These are phyloP conservation scores for Solanum hybrid DNA, from an alignment of 305 asterid species.

Conservation along the genomic window DNA sequence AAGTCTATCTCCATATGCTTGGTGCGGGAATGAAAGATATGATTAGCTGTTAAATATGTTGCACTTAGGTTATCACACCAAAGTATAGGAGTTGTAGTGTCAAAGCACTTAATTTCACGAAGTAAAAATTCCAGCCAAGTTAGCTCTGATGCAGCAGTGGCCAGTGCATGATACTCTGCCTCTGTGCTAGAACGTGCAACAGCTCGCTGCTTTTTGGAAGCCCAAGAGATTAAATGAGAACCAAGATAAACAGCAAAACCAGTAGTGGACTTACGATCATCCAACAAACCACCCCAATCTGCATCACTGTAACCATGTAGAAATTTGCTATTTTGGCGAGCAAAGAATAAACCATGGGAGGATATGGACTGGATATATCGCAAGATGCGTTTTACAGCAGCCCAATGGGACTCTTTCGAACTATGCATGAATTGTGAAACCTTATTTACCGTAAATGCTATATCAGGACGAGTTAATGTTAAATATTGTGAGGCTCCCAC, in stretches of 20 bases:
- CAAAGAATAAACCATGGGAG: not conserved
- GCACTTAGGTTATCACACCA: too few species aligned
- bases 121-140: not conserved
- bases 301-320: not conserved
- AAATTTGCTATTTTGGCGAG: not conserved
- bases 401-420: too few species aligned
- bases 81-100: not conserved
- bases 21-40: too few species aligned
- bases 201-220: not conserved
- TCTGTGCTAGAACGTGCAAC: not conserved
- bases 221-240: not conserved
- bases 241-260: not conserved
- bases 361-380: not conserved
- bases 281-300: not conserved
- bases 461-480: not conserved
- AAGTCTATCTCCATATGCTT: too few species aligned
- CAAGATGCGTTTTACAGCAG: not conserved
- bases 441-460: not conserved
- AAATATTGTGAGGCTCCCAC: not conserved
- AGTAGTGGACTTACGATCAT: not conserved
- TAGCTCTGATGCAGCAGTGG: not conserved
- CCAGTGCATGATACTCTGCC: not conserved
- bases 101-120: not conserved
- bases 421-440: not conserved
- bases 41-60: too few species aligned